Evolutionary conservation across 352 stramenopile genomes (phyloP), one percentile per base, ranked within the genome.

Genomic region (Pythium volutum): DNA sequence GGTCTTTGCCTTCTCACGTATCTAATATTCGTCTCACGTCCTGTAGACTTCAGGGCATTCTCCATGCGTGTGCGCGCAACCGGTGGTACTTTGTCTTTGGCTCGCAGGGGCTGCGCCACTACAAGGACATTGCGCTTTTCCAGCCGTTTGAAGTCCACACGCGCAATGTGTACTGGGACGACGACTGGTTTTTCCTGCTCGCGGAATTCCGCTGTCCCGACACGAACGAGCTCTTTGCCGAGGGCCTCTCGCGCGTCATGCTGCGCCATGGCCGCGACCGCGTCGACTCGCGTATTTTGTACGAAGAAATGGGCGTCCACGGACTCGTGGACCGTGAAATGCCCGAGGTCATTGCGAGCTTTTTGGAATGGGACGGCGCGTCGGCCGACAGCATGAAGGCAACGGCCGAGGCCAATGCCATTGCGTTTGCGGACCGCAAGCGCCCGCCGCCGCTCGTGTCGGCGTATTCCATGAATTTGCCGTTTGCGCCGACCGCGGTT

Each of bases 1-100:
- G 31, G 7, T 11, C n/a, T n/a, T n/a, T n/a, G 3, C 7, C 31
- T 36, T 15, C 31, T 36, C 31, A n/a, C n/a, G n/a, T n/a, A n/a
- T n/a, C 31, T 36, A 11, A 36, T 11, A 4, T 11, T 36, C 3
- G 8, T 2, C 8, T 11, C 31, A 10, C 14, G 31, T 8, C 31
- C 31, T 36, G 8, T 34, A 71, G 73, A 59, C 59, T 70, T 27
- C 76, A 85, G 33, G 78, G 78, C 22, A 88, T 88, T 47, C 64
- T 88, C 45, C 72, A 84, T 52, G 73, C 69, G 10, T 85, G 76
- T 49, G 70, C 66, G 20, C 70, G 70, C 20, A 86, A 88, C 48
- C 71, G 63, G 49, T 89, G 79, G 75, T 84, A 81, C 66, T 88
- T 91, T 47, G 74, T 91, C 18, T 81, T 89, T 42, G 81, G 75